Percentiles rank a stretch among this genome's conserved stretches.
Conservation (phyloP, 805 yeast species). For the Kodamaea sagamina region DNA sequence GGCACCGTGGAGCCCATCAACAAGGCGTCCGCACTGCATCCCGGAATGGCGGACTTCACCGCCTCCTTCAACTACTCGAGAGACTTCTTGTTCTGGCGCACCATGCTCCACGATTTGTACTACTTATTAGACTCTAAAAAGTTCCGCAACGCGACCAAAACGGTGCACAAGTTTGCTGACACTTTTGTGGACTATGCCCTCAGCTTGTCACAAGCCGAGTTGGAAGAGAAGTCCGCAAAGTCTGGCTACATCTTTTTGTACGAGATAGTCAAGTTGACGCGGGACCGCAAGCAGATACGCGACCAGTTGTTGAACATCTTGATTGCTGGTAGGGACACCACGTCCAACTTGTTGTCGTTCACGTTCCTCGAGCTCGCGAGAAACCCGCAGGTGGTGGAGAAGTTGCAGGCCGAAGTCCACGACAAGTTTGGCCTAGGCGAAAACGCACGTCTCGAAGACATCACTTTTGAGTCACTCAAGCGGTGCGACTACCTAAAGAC, state of each 20-base stretch:
- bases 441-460: conserved; percentile 28
- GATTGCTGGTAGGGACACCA: conserved; percentile 47
- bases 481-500: conserved; percentile 41
- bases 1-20: conserved; percentile 20
- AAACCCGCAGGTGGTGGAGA: conserved; percentile 32
- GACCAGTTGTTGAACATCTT: conserved; percentile 43
- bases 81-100: conserved; percentile 19
- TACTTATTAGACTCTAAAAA: conserved; percentile 17
- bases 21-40: not conserved
- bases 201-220: conserved; percentile 16
- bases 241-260: conserved; percentile 39
- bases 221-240: conserved; percentile 18
- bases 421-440: conserved; percentile 34
- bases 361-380: conserved; percentile 36
- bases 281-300: conserved; percentile 35
- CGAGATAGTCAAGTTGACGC: conserved; percentile 40
- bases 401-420: conserved; percentile 33
- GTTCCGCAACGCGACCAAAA: conserved; percentile 18
- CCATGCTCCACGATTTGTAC: conserved; percentile 20
- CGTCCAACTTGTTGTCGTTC: conserved; percentile 43
- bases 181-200: conserved; percentile 22
- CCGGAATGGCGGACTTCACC: conserved; percentile 15
- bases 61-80: conserved; percentile 22
- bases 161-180: conserved; percentile 17
- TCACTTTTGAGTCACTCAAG: conserved; percentile 40